Percentiles rank a stretch among this genome's conserved stretches.
These are phyloP conservation scores for Calonectria crousiana DNA, from an alignment of 2,329 filamentous ascomycete genomes.

Conservation along the genomic window DNA sequence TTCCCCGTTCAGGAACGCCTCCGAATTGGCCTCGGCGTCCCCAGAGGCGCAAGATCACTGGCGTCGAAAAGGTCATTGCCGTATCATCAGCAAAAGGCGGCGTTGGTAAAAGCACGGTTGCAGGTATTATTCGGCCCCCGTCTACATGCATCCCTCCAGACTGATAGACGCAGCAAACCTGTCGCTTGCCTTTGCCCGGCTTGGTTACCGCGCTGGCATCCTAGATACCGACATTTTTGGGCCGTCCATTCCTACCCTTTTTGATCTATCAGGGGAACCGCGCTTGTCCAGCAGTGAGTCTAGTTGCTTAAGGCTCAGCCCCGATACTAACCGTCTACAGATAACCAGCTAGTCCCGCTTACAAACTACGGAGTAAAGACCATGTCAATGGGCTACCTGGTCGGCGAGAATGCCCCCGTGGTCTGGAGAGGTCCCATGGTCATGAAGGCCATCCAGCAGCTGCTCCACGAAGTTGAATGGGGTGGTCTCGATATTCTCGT, in stretches of 20 bases:
- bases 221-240: conserved; percentile 98
- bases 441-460: conserved; percentile 95
- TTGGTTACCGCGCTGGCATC: conserved; percentile 86
- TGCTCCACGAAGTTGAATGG: conserved; percentile 97
- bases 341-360: conserved; percentile 86
- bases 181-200: conserved; percentile 85
- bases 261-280: conserved; percentile 85
- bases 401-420: conserved; percentile 83
- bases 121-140: conserved; percentile 63
- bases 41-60: conserved; percentile 81
- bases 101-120: conserved; percentile 96
- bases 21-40: conserved; percentile 78
- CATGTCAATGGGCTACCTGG: conserved; percentile 98
- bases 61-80: conserved; percentile 93
- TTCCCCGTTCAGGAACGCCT: conserved; percentile 78
- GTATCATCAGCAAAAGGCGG: conserved; percentile 97
- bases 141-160: neutral
- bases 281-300: conserved; percentile 77
- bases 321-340: conserved; percentile 52
- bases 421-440: conserved; percentile 98
- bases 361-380: conserved; percentile 96
- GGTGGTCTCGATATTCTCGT: conserved; percentile 88
- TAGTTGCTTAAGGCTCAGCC: neutral
- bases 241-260: conserved; percentile 90
- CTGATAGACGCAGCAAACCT: conserved; percentile 73